Base-by-base conservation (phyloP, 495 filamentous ascomycete species). In the Bacidia rubella region DNA sequence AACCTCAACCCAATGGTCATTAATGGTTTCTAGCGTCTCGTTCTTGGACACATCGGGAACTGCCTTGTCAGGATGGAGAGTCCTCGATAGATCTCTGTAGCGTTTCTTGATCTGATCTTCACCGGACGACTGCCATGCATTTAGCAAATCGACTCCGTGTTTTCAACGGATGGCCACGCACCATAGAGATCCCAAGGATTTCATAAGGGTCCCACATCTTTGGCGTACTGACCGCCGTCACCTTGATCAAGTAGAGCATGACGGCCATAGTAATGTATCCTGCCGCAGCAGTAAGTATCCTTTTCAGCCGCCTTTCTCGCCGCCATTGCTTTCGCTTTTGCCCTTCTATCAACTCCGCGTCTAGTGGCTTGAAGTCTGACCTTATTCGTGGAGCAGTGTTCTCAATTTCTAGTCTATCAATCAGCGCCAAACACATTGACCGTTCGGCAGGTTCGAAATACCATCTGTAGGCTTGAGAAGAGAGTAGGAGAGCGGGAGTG, bases 121-220 rank as follows among this genome's bases (percentile, higher is more conserved):
- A 55, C 73, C 80, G 43, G 87, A 78, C 56, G 84, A 87, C 84
- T 88, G 53, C 47, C 27, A 26, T 45, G 49, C 15, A 51, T 49
- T 51, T 38, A 52, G 52, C n/a, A 41, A 25, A 15, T 25, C 17
- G 2, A 12, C 22, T 27, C n/a, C 17, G 53, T 25, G 2, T 3
- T 11, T 26, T 11, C 11, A 10, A 3, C 22, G 35, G 25, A n/a
- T 66, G 29, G 7, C 15, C 15, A 11, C 77, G 45, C 70, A 87
- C 85, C 66, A 85, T 80, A 59, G 87, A 81, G 43, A 97, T 73
- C 47, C 83, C 85, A 56, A 98, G 67, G 61, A 98, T 88, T 59
- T 90, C 83, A 74, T 96, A 98, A 10, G 92, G 92, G 68, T 97
- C 89, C 83, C 90, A 98, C 44, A 95, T 77, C 69, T 90, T 89